phyloP scores from a whole-genome alignment of 2,329 filamentous ascomycete species.

The Fusarium nygamai region DNA sequence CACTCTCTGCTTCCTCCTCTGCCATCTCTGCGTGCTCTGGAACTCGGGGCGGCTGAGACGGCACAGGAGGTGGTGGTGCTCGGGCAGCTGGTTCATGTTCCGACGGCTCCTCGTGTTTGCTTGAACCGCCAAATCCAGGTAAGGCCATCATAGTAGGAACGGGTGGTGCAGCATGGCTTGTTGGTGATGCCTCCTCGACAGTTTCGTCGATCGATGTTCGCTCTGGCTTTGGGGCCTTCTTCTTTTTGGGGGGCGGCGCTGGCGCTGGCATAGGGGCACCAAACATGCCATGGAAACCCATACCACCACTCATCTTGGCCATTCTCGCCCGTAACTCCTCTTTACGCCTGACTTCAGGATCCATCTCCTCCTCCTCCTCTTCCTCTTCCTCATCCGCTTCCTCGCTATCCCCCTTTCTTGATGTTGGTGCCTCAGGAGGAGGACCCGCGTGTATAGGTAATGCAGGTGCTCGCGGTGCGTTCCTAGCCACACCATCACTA shows the following conservation, averaged over 20 bases:
- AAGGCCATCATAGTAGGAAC: slow-evolving; percentile 71
- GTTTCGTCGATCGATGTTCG: slow-evolving; percentile 54
- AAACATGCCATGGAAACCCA: slow-evolving; percentile 97
- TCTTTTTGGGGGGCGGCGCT: slow-evolving; percentile 61
- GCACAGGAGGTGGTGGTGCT: slow-evolving; percentile 45
- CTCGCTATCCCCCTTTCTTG: slow-evolving; percentile 61
- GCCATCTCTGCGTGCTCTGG: slow-evolving; percentile 35
- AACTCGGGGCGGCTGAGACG: slow-evolving; percentile 35
- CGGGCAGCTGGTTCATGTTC: slow-evolving; percentile 46
- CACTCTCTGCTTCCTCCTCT: slow-evolving; percentile 49
- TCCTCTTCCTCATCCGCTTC: slow-evolving; percentile 72
- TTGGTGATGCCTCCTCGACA: slow-evolving; percentile 57
- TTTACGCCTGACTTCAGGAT: slow-evolving; percentile 85
- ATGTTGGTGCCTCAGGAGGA: slow-evolving; percentile 27
- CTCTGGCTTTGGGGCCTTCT: slow-evolving; percentile 61
- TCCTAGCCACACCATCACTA: slow-evolving; percentile 67
- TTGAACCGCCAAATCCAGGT: slow-evolving; percentile 75
- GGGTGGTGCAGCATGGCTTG: slow-evolving; percentile 59
- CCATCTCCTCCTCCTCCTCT: slow-evolving; percentile 86
- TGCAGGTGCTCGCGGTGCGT: slow-evolving; percentile 51
- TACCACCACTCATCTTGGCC: slow-evolving; percentile 98
- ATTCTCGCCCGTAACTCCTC: slow-evolving; percentile 93
- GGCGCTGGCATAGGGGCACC: slow-evolving; percentile 76
- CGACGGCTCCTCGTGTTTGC: slow-evolving; percentile 54
- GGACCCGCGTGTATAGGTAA: slow-evolving; percentile 43